Evolutionary conservation across 345 rosid genomes (phyloP).

Genomic region (Mercurialis annua): DNA sequence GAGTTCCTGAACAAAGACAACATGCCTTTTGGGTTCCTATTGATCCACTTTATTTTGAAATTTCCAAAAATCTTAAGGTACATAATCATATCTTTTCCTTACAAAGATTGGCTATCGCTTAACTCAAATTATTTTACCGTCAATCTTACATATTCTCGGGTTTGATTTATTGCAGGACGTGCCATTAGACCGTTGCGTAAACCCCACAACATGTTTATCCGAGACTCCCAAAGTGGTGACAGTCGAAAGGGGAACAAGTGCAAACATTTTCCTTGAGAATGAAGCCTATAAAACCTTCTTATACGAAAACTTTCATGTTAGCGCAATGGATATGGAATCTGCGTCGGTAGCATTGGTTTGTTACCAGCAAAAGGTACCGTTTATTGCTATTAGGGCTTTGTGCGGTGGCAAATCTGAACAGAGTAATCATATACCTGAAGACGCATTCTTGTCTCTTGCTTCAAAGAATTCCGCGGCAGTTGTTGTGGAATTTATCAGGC

Average conservation of each 20-base stretch:
- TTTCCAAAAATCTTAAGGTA: conserved; percentile 19
- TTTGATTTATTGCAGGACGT: no score
- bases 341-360: conserved; percentile 63
- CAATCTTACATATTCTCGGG: no score
- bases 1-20: conserved; percentile 55
- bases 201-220: conserved; percentile 50
- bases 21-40: conserved; percentile 68
- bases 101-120: conserved; percentile 33
- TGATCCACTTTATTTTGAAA: conserved; percentile 33
- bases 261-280: conserved; percentile 55
- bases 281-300: conserved; percentile 51
- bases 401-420: conserved; percentile 63
- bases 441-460: conserved; percentile 40
- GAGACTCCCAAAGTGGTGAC: conserved; percentile 43
- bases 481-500: conserved; percentile 3
- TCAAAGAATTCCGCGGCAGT: conserved; percentile 48
- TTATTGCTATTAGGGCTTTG: conserved; percentile 51
- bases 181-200: conserved; percentile 46
- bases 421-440: conserved; percentile 50
- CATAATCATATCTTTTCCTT: not conserved
- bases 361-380: conserved; percentile 48
- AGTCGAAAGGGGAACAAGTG: conserved; percentile 50
- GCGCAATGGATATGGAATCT: conserved; percentile 67
- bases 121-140: no score
- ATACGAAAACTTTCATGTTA: conserved; percentile 47